These are phyloP conservation scores for Fusarium buxicola DNA, from an alignment of 2,329 filamentous ascomycete species.

Conservation along the genomic window DNA sequence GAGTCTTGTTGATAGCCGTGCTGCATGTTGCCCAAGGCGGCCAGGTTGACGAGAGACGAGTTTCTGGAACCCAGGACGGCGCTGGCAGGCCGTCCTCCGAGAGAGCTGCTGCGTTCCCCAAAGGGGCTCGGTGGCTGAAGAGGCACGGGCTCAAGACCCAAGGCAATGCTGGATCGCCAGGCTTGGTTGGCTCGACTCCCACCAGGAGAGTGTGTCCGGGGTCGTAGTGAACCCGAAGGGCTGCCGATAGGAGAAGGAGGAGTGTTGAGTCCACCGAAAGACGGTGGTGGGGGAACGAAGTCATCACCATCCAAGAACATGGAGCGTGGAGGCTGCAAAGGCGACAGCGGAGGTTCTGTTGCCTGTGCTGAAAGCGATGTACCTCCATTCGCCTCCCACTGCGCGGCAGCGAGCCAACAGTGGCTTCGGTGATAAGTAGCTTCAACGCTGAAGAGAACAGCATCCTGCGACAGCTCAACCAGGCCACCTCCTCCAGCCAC, in stretches of 20 bases:
- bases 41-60: conserved; percentile 53
- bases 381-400: conserved; percentile 57
- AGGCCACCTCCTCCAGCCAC: conserved; percentile 72
- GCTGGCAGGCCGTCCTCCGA: conserved; percentile 50
- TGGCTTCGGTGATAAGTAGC: conserved; percentile 69
- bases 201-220: conserved; percentile 55
- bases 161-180: conserved; percentile 57
- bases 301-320: conserved; percentile 51
- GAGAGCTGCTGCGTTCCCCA: conserved; percentile 52
- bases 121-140: conserved; percentile 51
- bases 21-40: conserved; percentile 39
- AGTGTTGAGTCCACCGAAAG: conserved; percentile 42
- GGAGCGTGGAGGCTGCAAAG: conserved; percentile 53
- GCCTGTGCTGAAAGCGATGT: conserved; percentile 38
- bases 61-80: conserved; percentile 50
- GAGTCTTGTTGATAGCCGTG: conserved; percentile 31
- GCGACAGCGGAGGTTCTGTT: conserved; percentile 52
- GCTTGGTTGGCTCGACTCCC: conserved; percentile 50
- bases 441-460: conserved; percentile 71
- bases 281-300: conserved; percentile 38
- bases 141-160: conserved; percentile 58
- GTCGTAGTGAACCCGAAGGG: conserved; percentile 51
- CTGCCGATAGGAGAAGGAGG: conserved; percentile 45
- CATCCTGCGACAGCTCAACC: conserved; percentile 70
- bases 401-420: conserved; percentile 66